phyloP scores from a whole-genome alignment of 2,329 filamentous ascomycete species.

The Gyromitra esculenta region DNA sequence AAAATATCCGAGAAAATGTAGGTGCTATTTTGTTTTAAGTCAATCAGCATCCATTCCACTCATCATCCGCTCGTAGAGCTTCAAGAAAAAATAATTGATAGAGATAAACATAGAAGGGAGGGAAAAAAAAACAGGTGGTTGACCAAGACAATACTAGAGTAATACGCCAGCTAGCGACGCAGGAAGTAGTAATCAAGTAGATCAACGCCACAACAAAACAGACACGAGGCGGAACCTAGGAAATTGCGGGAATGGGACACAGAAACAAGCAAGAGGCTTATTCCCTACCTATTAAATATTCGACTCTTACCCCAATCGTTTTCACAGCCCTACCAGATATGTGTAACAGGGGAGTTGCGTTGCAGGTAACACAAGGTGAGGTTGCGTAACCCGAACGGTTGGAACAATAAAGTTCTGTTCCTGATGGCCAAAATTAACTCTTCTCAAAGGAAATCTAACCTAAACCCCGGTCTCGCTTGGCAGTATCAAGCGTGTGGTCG shows the following conservation, averaged over 20 bases:
- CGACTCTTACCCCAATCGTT: slow-evolving; percentile 27
- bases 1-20: slow-evolving; percentile 48
- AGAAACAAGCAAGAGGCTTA: slow-evolving; percentile 35
- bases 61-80: background rate
- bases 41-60: slow-evolving; percentile 21
- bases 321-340: slow-evolving; percentile 45
- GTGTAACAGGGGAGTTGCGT: slow-evolving; percentile 37
- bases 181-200: slow-evolving; percentile 30
- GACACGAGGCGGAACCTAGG: slow-evolving; percentile 7
- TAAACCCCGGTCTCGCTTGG: slow-evolving; percentile 33
- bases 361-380: slow-evolving; percentile 36
- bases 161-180: slow-evolving; percentile 23
- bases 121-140: slow-evolving; percentile 19
- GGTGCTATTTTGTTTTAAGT: slow-evolving; percentile 22
- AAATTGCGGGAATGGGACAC: slow-evolving; percentile 8
- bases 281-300: slow-evolving; percentile 49
- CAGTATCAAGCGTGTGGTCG: slow-evolving; percentile 44
- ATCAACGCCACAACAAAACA: slow-evolving; percentile 34
- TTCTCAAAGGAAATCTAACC: slow-evolving; percentile 16
- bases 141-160: slow-evolving; percentile 31
- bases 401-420: slow-evolving; percentile 25
- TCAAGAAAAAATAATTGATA: slow-evolving; percentile 7
- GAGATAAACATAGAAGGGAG: slow-evolving; percentile 1
- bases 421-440: slow-evolving; percentile 33
- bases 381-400: slow-evolving; percentile 41